Conservation (phyloP, 352 stramenopile genomes). For the Thalassiosira hispida region DNA sequence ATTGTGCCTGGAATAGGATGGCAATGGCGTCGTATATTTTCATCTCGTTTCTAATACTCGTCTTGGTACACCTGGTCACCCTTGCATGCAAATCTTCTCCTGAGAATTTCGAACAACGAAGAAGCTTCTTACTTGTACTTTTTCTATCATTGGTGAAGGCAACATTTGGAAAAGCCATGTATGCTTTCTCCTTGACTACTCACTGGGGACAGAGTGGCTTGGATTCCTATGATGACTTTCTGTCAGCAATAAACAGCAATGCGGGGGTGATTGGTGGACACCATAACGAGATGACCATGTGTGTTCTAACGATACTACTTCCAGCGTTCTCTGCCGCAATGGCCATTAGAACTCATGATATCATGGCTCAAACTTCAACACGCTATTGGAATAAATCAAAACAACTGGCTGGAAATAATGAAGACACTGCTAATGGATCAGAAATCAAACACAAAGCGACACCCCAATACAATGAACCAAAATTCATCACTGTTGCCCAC, state of each 20-base stretch:
- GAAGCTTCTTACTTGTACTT: constrained; percentile 22
- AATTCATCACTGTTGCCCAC: neutral
- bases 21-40: constrained; percentile 21
- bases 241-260: constrained; percentile 9
- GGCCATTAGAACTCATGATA: constrained; percentile 23
- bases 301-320: constrained; percentile 11
- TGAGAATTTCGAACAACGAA: constrained; percentile 1
- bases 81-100: constrained; percentile 13
- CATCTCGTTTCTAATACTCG: constrained; percentile 19
- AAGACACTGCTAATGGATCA: constrained; percentile 8
- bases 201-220: constrained; percentile 23
- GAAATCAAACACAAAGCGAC: constrained; percentile 7
- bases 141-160: constrained; percentile 38
- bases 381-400: constrained; percentile 18
- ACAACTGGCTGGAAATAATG: constrained; percentile 2
- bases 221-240: constrained; percentile 27
- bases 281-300: constrained; percentile 23
- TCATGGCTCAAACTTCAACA: constrained; percentile 13
- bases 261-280: constrained; percentile 8
- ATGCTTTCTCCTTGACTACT: constrained; percentile 30
- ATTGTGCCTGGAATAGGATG: constrained; percentile 15
- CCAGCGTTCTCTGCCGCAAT: constrained; percentile 26
- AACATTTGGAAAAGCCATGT: constrained; percentile 32
- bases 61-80: constrained; percentile 11
- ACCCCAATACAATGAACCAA: constrained; percentile 1